phyloP scores from a whole-genome alignment of 192 early-diverging fungal species.

The Podila verticillata region DNA sequence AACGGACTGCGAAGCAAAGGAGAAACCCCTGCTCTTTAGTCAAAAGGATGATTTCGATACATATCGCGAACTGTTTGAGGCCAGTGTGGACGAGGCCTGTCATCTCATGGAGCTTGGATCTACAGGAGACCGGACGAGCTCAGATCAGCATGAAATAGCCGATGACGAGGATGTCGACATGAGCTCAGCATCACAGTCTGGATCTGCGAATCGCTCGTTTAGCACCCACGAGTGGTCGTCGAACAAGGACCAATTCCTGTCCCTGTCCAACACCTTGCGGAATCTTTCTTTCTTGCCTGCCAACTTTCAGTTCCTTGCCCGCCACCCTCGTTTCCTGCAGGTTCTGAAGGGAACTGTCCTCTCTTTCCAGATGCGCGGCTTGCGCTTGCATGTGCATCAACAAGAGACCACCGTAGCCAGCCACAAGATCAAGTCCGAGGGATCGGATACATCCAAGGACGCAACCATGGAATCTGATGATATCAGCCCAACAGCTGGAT shows the following conservation, averaged over 20 bases:
- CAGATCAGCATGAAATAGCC: not conserved
- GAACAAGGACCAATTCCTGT: constrained; percentile 62
- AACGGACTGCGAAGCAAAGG: constrained; percentile 2
- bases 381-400: not conserved
- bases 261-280: constrained; percentile 61
- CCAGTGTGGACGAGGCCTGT: constrained; percentile 61
- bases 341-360: constrained; percentile 47
- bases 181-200: constrained; percentile 1
- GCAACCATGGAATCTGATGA: not conserved
- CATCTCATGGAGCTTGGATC: constrained; percentile 29
- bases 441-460: constrained; percentile 7
- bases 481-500: too few relatives aligned
- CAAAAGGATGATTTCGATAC: constrained; percentile 37
- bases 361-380: constrained; percentile 27
- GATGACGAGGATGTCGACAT: constrained; percentile 29
- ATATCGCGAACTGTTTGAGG: constrained; percentile 62
- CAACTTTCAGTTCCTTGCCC: constrained; percentile 59
- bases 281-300: constrained; percentile 65
- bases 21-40: constrained; percentile 14
- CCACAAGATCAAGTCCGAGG: not conserved
- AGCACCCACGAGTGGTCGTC: constrained; percentile 27
- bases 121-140: not conserved
- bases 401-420: not conserved
- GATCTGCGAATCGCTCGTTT: constrained; percentile 7
- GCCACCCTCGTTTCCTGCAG: constrained; percentile 54